Evolutionary conservation across 2,329 filamentous ascomycete genomes (phyloP), one percentile per base, ranked within the genome.

Genomic region (Scedosporium aurantiacum): DNA sequence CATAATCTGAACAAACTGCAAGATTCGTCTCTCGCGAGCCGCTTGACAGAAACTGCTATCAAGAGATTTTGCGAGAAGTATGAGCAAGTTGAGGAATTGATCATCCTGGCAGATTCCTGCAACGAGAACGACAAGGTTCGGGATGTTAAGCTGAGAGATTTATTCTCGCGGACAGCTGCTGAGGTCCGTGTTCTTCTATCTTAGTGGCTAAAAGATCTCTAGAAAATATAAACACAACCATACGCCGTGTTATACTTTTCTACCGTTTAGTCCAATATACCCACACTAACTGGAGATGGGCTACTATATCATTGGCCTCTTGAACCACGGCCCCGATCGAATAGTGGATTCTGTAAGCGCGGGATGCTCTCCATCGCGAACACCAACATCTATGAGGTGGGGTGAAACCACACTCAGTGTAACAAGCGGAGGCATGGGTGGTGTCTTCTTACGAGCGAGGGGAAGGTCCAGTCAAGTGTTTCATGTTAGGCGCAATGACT

Each of bases 41-140:
- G 86, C 56, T 83, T 96, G 57, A 94, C 90, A 0, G 90, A 95
- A 67, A 84, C 89, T 65, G 93, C 92, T 0, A 89, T 91, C 0
- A 86, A 90, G 66, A 81, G 78, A 60, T 99, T 99, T 74, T 96
- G 91, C 66, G 80, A 82, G 37, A 89, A 94, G 67, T 99, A 97
- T 73, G 90, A 83, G 68, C 76, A 78, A 59, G 69, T 83, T 2
- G 82, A 85, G 67, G 73, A 77, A 58, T 70, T 79, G 60, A 73
- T 85, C 40, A 70, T 77, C 37, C 70, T 74, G 5, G 73, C 73
- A 27, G 78, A 79, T 64, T 74, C 75, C 4, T 63, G 59, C 14
- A 57, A 43, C 10, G 63, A 64, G 7, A 68, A 64, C 6, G 67
- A 67, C 1, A 68, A 66, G 3, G 70, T 67, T 3, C 70, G 69